Percentiles rank a stretch among this genome's conserved stretches.
Evolutionary conservation across 331 rosid genomes (phyloP).

Genomic region (Pyrus hybrid): DNA sequence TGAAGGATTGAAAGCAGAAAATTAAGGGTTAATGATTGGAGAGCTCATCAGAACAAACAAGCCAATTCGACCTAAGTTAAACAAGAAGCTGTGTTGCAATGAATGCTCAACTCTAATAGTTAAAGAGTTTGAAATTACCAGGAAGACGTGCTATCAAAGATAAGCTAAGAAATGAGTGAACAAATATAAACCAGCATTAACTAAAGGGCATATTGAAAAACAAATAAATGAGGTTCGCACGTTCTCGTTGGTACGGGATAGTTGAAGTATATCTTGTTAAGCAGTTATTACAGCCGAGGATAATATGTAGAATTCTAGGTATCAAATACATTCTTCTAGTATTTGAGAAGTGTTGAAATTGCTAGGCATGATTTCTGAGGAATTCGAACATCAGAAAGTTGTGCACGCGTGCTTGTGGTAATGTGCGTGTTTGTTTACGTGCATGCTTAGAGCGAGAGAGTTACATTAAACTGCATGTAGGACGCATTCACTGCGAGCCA

Average conservation of each 20-base stretch:
- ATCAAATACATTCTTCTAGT: too few relatives aligned
- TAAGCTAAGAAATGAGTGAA: too few relatives aligned
- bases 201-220: too few relatives aligned
- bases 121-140: not conserved
- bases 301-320: too few relatives aligned
- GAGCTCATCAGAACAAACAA: not conserved
- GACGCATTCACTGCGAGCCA: slow-evolving; percentile 97
- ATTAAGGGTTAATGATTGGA: not conserved
- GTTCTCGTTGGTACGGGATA: too few relatives aligned
- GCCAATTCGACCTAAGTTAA: not conserved
- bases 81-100: not conserved
- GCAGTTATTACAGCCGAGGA: too few relatives aligned
- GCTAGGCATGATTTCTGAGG: not conserved
- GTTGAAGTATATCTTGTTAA: too few relatives aligned
- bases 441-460: slow-evolving; percentile 7
- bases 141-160: not conserved
- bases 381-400: not conserved
- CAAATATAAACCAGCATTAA: too few relatives aligned
- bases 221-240: too few relatives aligned
- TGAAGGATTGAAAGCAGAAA: slow-evolving; percentile 20
- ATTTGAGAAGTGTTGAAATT: too few relatives aligned
- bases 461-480: slow-evolving; percentile 92
- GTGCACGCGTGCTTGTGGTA: not conserved
- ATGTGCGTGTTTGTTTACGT: not conserved
- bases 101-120: not conserved